These are phyloP conservation scores for Oryza glaberrima DNA, from an alignment of 176 grass and related monocot genomes.

Conservation along the genomic window DNA sequence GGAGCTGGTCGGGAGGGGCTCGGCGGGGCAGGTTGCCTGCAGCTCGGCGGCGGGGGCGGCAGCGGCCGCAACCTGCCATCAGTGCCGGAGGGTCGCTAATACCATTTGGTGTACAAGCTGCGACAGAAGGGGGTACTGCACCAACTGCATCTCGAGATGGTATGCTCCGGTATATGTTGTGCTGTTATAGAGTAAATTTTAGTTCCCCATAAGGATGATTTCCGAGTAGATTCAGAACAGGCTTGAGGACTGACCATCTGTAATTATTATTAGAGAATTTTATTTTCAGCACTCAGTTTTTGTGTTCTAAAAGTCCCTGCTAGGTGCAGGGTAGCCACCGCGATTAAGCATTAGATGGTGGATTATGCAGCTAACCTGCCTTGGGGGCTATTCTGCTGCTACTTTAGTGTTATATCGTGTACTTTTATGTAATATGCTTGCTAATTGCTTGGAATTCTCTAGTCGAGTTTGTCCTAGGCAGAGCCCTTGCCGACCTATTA, in stretches of 20 bases:
- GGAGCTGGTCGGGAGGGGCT: constrained; percentile 44
- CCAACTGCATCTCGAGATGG: constrained; percentile 73
- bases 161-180: constrained; percentile 22
- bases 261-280: not conserved
- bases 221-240: not conserved
- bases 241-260: not conserved
- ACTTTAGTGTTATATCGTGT: not conserved
- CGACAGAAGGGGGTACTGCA: constrained; percentile 80
- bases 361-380: not conserved
- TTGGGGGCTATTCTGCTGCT: not conserved
- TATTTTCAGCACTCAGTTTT: not conserved
- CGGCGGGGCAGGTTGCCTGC: not conserved
- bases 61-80: constrained; percentile 60
- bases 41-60: not conserved
- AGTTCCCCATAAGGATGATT: not conserved
- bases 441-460: not conserved
- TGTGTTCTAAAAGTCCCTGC: not conserved
- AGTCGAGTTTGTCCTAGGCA: not conserved
- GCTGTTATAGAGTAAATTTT: not conserved
- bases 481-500: not conserved
- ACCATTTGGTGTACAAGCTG: constrained; percentile 75
- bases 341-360: too few relatives aligned
- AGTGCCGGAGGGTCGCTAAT: constrained; percentile 62
- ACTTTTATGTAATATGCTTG: not conserved
- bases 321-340: not conserved